Evolutionary conservation across 805 yeast genomes (phyloP), one percentile per base, ranked within the genome.

Genomic region (Kazachstania taianensis): DNA sequence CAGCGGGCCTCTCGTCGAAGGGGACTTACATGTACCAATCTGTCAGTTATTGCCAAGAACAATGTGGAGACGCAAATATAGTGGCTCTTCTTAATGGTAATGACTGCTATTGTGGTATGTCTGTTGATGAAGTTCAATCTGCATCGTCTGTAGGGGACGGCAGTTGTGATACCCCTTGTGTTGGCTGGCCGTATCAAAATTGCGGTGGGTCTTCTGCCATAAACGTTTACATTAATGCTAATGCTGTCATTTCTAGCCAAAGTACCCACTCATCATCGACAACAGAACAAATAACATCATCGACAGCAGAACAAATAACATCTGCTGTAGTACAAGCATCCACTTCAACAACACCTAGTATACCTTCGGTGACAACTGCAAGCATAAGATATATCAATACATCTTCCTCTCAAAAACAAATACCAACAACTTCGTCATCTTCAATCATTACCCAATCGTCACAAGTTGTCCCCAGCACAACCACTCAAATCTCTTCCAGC

Each of bases 21-120:
- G 82, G 79, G 20, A 48, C 65, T 3, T 72, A 70, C 53, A 59
- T 55, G 1, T 79, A 61, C 52, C 87, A 81, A 58, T 68, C 85
- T 7, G 69, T 75, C 13, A 62, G 69, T 6, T 61, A 72, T 49
- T 80, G 92, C 55, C 61, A 65, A 39, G 44, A 49, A 6, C 61
- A 64, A 42, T 79, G 95, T 58, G 46, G 57, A 37, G 69, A 69
- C 10, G 61, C 56, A 49, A 58, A 62, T 20, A 62, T 67, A 14
- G 71, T 69, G 26, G 86, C 81, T 3, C 51, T 73, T 23, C 55
- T 66, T 10, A 57, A 66, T 35, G 83, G 85, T 5, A 49, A 65
- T 24, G 55, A 59, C 17, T 82, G 94, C 55, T 79, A 70, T 50
- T 82, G 94, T 55, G 89, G 87, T 18, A 60, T 68, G 47, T 41